phyloP scores from a whole-genome alignment of 176 grass and related monocot species.

The Oryza glumipatula region DNA sequence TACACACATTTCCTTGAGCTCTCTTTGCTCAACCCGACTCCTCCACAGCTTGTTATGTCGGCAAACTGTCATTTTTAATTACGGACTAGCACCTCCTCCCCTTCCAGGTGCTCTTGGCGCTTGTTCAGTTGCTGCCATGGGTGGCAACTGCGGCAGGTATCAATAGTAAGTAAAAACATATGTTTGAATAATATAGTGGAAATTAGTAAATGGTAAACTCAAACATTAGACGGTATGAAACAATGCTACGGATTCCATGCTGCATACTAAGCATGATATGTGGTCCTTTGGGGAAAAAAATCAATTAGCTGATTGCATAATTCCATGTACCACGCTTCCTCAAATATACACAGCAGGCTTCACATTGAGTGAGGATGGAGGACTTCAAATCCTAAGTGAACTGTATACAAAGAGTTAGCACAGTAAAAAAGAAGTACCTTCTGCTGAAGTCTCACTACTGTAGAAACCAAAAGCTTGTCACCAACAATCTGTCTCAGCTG shows the following conservation, averaged over 20 bases:
- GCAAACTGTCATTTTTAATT: constrained; percentile 18
- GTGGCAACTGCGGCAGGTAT: constrained; percentile 25
- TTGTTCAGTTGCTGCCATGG: neutral
- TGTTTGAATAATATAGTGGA: neutral
- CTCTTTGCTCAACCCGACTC: neutral
- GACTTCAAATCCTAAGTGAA: neutral
- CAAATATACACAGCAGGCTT: neutral
- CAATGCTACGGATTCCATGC: neutral
- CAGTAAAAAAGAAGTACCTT: constrained; percentile 47
- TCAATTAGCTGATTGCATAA: neutral
- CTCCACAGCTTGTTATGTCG: neutral
- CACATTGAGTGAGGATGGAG: neutral
- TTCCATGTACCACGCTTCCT: neutral
- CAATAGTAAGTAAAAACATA: neutral
- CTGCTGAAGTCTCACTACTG: constrained; percentile 64
- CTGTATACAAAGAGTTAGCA: neutral
- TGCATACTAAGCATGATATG: neutral
- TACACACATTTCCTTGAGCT: neutral
- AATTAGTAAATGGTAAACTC: neutral
- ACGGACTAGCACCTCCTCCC: neutral
- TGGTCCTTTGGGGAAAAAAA: neutral
- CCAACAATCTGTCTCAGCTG: constrained; percentile 63
- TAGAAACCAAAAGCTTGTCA: constrained; percentile 75
- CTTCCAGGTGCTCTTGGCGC: constrained; percentile 12
- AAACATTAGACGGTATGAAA: neutral